Percentiles rank a stretch among this genome's conserved stretches.
Conservation (phyloP, 2,329 filamentous ascomycete species). For the Cladosporium oxysporum region DNA sequence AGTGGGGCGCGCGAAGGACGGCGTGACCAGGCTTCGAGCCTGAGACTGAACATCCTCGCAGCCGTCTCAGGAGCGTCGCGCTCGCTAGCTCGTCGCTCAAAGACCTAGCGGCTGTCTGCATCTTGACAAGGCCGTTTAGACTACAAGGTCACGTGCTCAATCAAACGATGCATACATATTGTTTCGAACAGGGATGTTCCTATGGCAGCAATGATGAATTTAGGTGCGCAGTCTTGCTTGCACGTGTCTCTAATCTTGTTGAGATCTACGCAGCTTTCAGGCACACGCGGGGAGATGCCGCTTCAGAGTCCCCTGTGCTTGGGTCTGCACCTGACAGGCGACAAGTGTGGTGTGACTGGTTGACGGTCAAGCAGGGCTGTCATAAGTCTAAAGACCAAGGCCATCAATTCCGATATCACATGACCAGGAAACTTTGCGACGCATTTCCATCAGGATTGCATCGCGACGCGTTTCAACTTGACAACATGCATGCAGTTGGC, state of each 20-base stretch:
- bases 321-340: background rate
- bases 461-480: slow-evolving; percentile 8
- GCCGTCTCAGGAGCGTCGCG: background rate
- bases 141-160: background rate
- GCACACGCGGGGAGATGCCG: background rate
- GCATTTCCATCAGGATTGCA: background rate
- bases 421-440: background rate
- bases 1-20: background rate
- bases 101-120: background rate
- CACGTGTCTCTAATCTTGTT: background rate
- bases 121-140: background rate
- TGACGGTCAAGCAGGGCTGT: background rate
- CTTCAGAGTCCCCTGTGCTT: background rate
- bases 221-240: background rate
- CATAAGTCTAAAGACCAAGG: too few species aligned
- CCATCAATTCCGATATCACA: too few species aligned
- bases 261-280: background rate
- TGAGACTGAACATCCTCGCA: background rate
- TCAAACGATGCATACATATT: background rate
- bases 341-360: slow-evolving; percentile 2
- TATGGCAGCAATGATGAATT: background rate
- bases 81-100: background rate
- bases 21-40: background rate
- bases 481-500: background rate
- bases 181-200: background rate